Evolutionary conservation across 129 eudicot species (phyloP), one percentile per base, ranked within the genome.

Genomic region (Kitagawia praeruptora): DNA sequence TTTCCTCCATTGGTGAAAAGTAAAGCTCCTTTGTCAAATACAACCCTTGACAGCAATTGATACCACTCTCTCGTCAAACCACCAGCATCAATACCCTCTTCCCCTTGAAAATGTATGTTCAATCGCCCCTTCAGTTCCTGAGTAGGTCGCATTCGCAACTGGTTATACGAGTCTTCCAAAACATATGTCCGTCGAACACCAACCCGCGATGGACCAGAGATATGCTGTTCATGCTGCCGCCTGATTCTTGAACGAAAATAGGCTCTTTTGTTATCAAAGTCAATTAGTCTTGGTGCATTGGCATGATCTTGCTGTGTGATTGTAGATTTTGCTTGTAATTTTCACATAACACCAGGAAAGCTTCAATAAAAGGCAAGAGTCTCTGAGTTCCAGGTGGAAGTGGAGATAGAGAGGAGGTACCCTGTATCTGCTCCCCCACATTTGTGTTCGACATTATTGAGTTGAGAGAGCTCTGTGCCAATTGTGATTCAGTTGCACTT

Each of bases 41-140:
- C 81, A 18, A 95, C 99, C 84, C 99, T 90, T 34, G 99, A 95
- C 21, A 95, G 82, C 63, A 95, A 46, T 63, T 90, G 99, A 87
- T 95, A 95, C 99, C 99, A 95, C 78, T 95, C 99, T 88, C 99
- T 90, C 8, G 99, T 95, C 86, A 95, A 88, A 78, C 99, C 99
- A 79, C 99, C 99, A 80, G 96, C 99, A 87, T 95, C 99, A 81
- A 95, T 92, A 72, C 99, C 99, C 85, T 95, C 99, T 92, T 95
- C 99, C 75, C 97, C 97, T 92, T 92, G 99, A 86, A 95, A 95
- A 85, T 95, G 99, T 58, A 95, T 97, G 82, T 95, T 95, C 83
- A 95, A 88, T 27, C 99, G 93, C 44, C 97, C 97, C 86, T 89
- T 95, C 31, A 95, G 85, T 66, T 92, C 99, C 81, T 87, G 96